phyloP scores from a whole-genome alignment of 306 rosid genomes.

The Corylus americana region DNA sequence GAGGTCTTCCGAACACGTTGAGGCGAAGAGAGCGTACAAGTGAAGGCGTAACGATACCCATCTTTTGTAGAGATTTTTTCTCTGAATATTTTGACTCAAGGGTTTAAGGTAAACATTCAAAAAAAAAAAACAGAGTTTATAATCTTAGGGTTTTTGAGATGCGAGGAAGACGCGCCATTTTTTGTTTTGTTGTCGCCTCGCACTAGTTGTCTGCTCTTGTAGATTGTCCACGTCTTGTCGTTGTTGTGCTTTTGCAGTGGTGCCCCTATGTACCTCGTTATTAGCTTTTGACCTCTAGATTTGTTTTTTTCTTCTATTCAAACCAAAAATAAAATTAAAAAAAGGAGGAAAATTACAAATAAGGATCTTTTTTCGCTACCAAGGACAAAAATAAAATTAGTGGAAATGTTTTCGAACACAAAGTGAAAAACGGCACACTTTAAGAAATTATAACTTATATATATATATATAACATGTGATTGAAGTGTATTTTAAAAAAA shows the following conservation, averaged over 20 bases:
- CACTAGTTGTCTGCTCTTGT: neutral
- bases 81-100: neutral
- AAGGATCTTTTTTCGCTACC: too few species aligned
- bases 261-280: neutral
- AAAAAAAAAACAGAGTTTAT: neutral
- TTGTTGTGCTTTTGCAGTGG: neutral
- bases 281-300: neutral
- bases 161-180: neutral
- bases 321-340: too few species aligned
- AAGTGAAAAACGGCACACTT: too few species aligned
- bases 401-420: too few species aligned
- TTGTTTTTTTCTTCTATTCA: too few species aligned
- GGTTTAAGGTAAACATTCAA: neutral
- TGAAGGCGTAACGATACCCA: conserved; percentile 18
- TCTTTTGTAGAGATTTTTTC: neutral
- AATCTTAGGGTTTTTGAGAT: neutral
- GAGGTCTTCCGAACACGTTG: conserved; percentile 29
- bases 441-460: too few species aligned
- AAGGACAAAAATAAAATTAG: too few species aligned
- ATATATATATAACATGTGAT: too few species aligned
- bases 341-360: too few species aligned
- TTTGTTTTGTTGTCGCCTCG: neutral
- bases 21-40: conserved; percentile 17
- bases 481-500: too few species aligned
- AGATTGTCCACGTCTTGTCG: neutral